These are phyloP conservation scores for Arxiozyma bovina DNA, from an alignment of 1,139 yeast genomes.

Conservation along the genomic window DNA sequence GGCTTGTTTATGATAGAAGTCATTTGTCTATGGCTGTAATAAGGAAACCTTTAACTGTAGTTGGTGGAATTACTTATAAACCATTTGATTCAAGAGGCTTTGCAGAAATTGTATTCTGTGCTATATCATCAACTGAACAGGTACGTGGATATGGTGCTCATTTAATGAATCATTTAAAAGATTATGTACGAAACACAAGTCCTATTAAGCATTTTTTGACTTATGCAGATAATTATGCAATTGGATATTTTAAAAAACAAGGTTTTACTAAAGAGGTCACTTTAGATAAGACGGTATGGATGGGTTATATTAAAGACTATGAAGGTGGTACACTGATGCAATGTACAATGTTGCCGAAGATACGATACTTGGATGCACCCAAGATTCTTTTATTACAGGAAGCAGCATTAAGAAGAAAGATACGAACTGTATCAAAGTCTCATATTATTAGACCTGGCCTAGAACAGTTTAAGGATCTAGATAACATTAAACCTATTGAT, in stretches of 20 bases:
- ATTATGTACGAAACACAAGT: conserved; percentile 84
- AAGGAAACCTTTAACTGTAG: conserved; percentile 85
- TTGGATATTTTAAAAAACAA: conserved; percentile 95
- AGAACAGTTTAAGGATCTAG: conserved; percentile 53
- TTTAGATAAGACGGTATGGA: conserved; percentile 80
- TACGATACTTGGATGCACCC: conserved; percentile 80
- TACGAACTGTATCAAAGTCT: conserved; percentile 67
- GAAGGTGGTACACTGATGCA: conserved; percentile 99
- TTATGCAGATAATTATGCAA: conserved; percentile 97
- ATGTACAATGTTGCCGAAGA: conserved; percentile 83
- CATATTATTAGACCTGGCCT: conserved; percentile 79
- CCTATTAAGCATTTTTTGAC: conserved; percentile 83
- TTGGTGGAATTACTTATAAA: conserved; percentile 93
- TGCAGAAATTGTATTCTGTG: conserved; percentile 98
- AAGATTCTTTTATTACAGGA: conserved; percentile 79
- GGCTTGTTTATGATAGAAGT: conserved; percentile 87
- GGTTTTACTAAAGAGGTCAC: conserved; percentile 95
- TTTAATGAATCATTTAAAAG: conserved; percentile 93
- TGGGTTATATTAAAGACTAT: conserved; percentile 97
- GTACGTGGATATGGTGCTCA: conserved; percentile 99
- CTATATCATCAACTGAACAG: conserved; percentile 93
- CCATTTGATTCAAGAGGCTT: conserved; percentile 86
- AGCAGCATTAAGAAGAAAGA: conserved; percentile 83
- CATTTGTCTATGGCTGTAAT: conserved; percentile 95
- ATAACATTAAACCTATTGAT: conserved; percentile 45